A percentile compares a stretch with the other conserved stretches of the same genome.
phyloP scores from a whole-genome alignment of 192 early-diverging fungal genomes.

The Gamsiella multidivaricata region DNA sequence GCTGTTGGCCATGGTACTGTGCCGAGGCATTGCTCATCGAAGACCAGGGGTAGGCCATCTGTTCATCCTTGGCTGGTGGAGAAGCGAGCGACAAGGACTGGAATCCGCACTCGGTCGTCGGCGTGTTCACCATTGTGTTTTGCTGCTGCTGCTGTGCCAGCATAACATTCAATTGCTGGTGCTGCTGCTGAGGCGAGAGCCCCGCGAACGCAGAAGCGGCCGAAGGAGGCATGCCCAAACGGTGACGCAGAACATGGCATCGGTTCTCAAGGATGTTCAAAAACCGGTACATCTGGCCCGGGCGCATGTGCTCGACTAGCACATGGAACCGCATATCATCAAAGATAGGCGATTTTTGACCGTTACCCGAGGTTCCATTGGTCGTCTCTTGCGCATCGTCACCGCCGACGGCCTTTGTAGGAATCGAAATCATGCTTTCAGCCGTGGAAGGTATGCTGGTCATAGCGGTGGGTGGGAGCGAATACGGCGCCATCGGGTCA shows the following conservation, averaged over 20 bases:
- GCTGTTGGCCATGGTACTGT: slow-evolving; percentile 1
- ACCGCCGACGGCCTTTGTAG: neutral
- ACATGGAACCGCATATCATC: slow-evolving; percentile 58
- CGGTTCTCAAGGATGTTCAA: slow-evolving; percentile 65
- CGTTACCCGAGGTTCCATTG: neutral
- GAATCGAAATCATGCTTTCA: neutral
- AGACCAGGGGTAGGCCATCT: slow-evolving; percentile 13
- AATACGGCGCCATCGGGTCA: slow-evolving; percentile 35
- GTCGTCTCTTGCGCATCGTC: neutral
- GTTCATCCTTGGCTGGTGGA: slow-evolving; percentile 37
- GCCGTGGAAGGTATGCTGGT: neutral
- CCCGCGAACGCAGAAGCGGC: neutral
- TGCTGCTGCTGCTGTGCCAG: slow-evolving; percentile 40
- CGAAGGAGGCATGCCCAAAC: slow-evolving; percentile 22
- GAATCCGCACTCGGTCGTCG: slow-evolving; percentile 50
- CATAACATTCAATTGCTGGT: slow-evolving; percentile 31
- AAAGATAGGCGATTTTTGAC: slow-evolving; percentile 46
- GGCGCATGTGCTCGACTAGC: slow-evolving; percentile 58
- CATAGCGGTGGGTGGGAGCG: slow-evolving; percentile 34
- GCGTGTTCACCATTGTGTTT: slow-evolving; percentile 28
- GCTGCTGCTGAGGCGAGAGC: slow-evolving; percentile 33
- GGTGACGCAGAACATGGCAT: slow-evolving; percentile 60
- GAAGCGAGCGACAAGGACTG: slow-evolving; percentile 43
- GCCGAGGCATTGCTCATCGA: neutral
- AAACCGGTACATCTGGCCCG: slow-evolving; percentile 60